A percentile compares a stretch with the other conserved stretches of the same genome.
Conservation (phyloP, 257 asterid species). For the Mentha longifolia region DNA sequence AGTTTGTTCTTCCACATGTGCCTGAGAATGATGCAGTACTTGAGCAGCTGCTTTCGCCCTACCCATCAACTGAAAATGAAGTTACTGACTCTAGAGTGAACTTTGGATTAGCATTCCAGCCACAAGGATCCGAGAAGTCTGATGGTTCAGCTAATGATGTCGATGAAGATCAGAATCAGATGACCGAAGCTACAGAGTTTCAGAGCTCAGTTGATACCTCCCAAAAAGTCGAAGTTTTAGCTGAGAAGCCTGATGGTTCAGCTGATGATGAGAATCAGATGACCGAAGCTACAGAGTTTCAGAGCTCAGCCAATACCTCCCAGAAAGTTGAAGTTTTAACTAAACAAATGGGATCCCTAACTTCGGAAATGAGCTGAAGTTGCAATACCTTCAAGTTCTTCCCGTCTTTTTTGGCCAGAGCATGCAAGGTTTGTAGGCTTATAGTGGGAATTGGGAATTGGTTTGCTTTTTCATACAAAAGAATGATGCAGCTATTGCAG, state of each 20-base stretch:
- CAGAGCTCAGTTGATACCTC: conserved; percentile 28
- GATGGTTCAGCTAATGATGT: conserved; percentile 31
- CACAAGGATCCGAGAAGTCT: conserved; percentile 25
- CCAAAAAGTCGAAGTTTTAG: neutral
- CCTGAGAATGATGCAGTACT: conserved; percentile 59
- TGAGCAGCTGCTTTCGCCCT: conserved; percentile 68
- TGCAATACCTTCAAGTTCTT: conserved; percentile 9
- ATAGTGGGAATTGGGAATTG: neutral
- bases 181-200: conserved; percentile 19
- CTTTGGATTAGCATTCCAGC: conserved; percentile 27
- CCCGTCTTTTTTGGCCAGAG: conserved; percentile 2
- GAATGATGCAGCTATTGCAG: conserved; percentile 19
- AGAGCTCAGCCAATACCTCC: conserved; percentile 27
- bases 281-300: conserved; percentile 17
- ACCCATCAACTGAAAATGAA: conserved; percentile 46
- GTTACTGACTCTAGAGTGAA: conserved; percentile 27
- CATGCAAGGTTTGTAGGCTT: conserved; percentile 14
- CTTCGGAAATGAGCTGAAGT: conserved; percentile 34
- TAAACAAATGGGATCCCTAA: conserved; percentile 46
- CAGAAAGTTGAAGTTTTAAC: conserved; percentile 47
- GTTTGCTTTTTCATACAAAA: conserved; percentile 3
- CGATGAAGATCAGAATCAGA: conserved; percentile 27
- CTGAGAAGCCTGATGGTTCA: conserved; percentile 4
- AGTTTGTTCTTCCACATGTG: conserved; percentile 55
- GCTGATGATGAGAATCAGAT: conserved; percentile 36